Conservation (phyloP, 768 basidiomycete genomes). For the Royoungia palumana region DNA sequence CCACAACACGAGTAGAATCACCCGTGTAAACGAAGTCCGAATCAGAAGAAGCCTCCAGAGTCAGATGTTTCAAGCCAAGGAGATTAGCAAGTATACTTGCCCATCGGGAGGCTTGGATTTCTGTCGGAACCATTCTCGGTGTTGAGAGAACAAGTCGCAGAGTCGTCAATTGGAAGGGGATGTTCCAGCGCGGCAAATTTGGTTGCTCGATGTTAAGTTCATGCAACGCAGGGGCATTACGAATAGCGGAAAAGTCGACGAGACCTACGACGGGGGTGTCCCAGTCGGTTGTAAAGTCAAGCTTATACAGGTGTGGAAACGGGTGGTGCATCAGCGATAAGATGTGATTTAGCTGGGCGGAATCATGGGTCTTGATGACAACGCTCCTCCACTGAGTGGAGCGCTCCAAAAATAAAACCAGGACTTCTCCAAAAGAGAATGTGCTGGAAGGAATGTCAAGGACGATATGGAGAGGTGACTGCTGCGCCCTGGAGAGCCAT, state of each 20-base stretch:
- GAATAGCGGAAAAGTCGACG: conserved; percentile 31
- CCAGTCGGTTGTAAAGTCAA: conserved; percentile 33
- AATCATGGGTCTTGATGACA: conserved; percentile 36
- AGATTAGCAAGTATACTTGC: conserved; percentile 37
- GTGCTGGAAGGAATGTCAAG: conserved; percentile 36
- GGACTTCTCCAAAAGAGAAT: conserved; percentile 32
- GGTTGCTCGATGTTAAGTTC: conserved; percentile 34
- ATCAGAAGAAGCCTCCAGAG: conserved; percentile 36
- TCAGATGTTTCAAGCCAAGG: conserved; percentile 39
- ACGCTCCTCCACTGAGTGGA: conserved; percentile 45
- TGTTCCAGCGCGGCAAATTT: conserved; percentile 33
- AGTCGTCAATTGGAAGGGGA: conserved; percentile 35
- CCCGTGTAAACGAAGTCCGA: conserved; percentile 25
- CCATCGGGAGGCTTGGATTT: conserved; percentile 24
- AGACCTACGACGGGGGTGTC: conserved; percentile 18
- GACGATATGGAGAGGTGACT: conserved; percentile 43
- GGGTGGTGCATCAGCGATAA: conserved; percentile 35
- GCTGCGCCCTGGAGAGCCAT: conserved; percentile 49
- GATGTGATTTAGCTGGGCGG: conserved; percentile 39
- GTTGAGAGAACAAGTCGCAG: conserved; percentile 34
- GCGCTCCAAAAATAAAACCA: conserved; percentile 40
- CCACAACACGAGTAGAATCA: conserved; percentile 8
- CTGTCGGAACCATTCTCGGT: conserved; percentile 14
- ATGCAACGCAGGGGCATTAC: conserved; percentile 34
- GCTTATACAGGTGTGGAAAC: conserved; percentile 36